phyloP scores from a whole-genome alignment of 2,329 filamentous ascomycete species.

The Rugonectria rugulosa region DNA sequence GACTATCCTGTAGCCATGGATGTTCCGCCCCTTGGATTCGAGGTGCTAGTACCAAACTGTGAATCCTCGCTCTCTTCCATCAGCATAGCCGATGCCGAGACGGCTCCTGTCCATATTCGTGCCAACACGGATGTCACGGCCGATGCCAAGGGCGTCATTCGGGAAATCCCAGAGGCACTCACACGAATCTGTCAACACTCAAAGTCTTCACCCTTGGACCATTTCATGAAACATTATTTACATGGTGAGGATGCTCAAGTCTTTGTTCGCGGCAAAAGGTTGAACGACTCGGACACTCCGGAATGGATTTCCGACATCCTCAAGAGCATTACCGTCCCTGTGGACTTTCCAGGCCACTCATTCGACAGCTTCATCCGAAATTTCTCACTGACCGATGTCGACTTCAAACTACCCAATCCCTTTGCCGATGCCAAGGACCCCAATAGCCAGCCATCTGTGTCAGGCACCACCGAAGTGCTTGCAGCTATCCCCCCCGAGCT shows the following conservation, averaged over 20 bases:
- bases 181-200: slow-evolving; percentile 78
- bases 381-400: slow-evolving; percentile 84
- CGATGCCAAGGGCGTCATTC: slow-evolving; percentile 75
- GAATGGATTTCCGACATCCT: slow-evolving; percentile 84
- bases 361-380: slow-evolving; percentile 87
- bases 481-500: slow-evolving; percentile 84
- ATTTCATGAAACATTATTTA: slow-evolving; percentile 81
- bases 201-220: slow-evolving; percentile 82
- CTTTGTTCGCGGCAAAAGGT: slow-evolving; percentile 81
- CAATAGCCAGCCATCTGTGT: slow-evolving; percentile 78
- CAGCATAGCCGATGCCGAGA: slow-evolving; percentile 77
- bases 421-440: slow-evolving; percentile 78
- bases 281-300: slow-evolving; percentile 73
- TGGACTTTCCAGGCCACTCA: slow-evolving; percentile 82
- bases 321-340: slow-evolving; percentile 80
- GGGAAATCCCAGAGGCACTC: slow-evolving; percentile 76
- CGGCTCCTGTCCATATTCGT: slow-evolving; percentile 69
- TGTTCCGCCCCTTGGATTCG: slow-evolving; percentile 82
- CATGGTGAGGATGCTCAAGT: slow-evolving; percentile 80
- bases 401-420: slow-evolving; percentile 85
- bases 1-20: slow-evolving; percentile 79
- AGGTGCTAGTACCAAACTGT: slow-evolving; percentile 86
- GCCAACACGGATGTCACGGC: slow-evolving; percentile 73
- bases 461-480: slow-evolving; percentile 81
- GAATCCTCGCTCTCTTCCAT: slow-evolving; percentile 75